These are phyloP conservation scores for Chlamydomonas applanata DNA, from an alignment of 139 green algal species.

Conservation along the genomic window DNA sequence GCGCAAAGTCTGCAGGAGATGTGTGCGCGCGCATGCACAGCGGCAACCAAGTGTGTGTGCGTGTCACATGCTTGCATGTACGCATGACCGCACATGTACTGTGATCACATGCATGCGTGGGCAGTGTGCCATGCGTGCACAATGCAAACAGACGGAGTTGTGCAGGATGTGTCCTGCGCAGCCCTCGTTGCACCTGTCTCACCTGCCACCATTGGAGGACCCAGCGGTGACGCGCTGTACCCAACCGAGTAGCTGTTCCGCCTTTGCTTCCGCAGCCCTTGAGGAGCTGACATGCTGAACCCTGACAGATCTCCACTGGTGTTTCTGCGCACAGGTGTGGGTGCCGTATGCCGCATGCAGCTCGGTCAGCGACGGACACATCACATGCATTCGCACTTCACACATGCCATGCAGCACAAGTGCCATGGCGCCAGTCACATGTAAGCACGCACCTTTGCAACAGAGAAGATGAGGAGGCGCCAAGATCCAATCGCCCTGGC, in stretches of 20 bases:
- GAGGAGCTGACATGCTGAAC: background rate
- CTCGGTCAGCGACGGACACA: too few relatives aligned
- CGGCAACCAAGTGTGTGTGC: too few relatives aligned
- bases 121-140: background rate
- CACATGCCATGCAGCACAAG: too few relatives aligned
- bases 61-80: too few relatives aligned
- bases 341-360: too few relatives aligned
- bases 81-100: too few relatives aligned
- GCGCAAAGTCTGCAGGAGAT: too few relatives aligned
- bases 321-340: background rate
- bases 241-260: slow-evolving; percentile 8
- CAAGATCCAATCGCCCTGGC: background rate
- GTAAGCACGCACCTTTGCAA: background rate
- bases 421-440: too few relatives aligned
- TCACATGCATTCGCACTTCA: too few relatives aligned
- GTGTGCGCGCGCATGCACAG: too few relatives aligned
- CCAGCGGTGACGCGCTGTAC: background rate
- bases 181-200: background rate
- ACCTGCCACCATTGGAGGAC: background rate
- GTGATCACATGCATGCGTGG: background rate
- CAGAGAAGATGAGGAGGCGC: background rate
- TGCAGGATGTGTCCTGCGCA: background rate
- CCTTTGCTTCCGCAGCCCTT: slow-evolving; percentile 3
- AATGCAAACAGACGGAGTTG: background rate
- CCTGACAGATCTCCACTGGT: background rate